phyloP scores from a whole-genome alignment of 2,329 filamentous ascomycete species.

The Colletotrichum sp. region DNA sequence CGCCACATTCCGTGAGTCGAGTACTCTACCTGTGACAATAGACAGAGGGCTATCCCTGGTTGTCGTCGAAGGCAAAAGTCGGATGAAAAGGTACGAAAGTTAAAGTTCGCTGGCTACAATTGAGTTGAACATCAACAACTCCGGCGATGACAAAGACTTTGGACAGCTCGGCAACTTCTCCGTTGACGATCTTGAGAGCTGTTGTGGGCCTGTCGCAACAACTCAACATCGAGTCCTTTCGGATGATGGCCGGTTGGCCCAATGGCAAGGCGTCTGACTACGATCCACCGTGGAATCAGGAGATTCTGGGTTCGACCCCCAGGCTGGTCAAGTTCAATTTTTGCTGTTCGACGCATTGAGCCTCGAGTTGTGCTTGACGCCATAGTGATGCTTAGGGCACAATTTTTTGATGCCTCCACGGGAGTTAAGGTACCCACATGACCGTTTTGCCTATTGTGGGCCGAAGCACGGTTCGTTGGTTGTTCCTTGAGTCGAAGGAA shows the following conservation, averaged over 20 bases:
- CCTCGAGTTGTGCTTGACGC: background rate
- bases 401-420: background rate
- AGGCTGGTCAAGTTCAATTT: slow-evolving; percentile 12
- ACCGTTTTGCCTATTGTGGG: background rate
- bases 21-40: background rate
- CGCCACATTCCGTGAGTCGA: background rate
- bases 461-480: slow-evolving; percentile 15
- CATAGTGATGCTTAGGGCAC: background rate
- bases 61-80: background rate
- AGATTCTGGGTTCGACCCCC: slow-evolving; percentile 23
- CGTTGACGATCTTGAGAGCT: background rate
- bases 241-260: slow-evolving; percentile 31
- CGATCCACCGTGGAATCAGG: slow-evolving; percentile 27
- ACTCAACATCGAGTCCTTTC: background rate
- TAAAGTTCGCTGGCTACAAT: background rate
- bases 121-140: background rate
- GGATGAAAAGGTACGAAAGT: background rate
- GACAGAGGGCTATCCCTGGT: background rate
- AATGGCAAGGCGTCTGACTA: slow-evolving; percentile 50
- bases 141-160: background rate
- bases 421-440: background rate
- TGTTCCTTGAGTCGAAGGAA: background rate
- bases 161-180: background rate
- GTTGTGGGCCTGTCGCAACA: background rate
- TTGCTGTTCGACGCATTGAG: background rate